Conservation (phyloP, 1,284 basidiomycete species). For the Vanrija sp. region DNA sequence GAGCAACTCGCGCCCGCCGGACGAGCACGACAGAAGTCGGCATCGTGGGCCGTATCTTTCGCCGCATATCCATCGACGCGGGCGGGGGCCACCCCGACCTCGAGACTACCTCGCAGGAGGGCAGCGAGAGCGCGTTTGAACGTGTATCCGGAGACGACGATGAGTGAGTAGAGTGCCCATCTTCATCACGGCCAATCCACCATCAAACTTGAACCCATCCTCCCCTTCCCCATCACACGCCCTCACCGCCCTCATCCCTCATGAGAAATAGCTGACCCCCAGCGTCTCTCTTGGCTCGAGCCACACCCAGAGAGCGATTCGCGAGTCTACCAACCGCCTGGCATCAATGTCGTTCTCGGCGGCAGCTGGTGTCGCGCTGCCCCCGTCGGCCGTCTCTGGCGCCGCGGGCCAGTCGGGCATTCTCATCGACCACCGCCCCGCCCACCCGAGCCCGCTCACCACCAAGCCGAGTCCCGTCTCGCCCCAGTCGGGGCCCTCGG, state of each 20-base stretch:
- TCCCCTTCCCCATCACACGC: neutral
- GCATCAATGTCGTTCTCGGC: constrained; percentile 39
- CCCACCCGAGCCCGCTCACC: constrained; percentile 31
- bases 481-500: constrained; percentile 29
- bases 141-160: constrained; percentile 1
- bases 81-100: neutral
- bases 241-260: neutral
- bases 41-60: constrained; percentile 4
- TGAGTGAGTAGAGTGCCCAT: neutral
- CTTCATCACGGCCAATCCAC: too few species aligned
- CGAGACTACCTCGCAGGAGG: neutral
- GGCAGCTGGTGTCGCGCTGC: neutral
- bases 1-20: neutral
- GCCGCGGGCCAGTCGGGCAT: constrained; percentile 3
- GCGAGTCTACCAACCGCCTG: constrained; percentile 41
- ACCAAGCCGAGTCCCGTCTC: constrained; percentile 18
- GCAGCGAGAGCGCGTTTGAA: neutral
- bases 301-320: constrained; percentile 31
- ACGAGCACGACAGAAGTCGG: constrained; percentile 6
- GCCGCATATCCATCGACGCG: constrained; percentile 1
- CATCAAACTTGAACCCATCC: too few species aligned
- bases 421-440: constrained; percentile 22
- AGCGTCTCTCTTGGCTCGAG: constrained; percentile 8
- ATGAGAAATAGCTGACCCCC: neutral
- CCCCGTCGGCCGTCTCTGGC: neutral